phyloP scores from a whole-genome alignment of 148 eudicot genomes.

The Diospyros kaki region DNA sequence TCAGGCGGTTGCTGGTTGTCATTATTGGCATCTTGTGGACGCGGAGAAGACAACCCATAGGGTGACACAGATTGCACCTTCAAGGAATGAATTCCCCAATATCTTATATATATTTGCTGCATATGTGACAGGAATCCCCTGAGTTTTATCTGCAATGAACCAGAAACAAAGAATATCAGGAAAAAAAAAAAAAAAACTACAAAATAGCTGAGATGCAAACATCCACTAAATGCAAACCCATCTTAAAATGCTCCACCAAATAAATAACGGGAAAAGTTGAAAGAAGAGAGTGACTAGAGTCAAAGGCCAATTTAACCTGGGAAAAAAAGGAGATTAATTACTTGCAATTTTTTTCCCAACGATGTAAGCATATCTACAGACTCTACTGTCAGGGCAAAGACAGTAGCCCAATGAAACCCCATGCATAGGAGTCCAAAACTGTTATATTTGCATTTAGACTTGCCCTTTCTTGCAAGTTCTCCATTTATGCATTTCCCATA shows the following conservation, averaged over 20 bases:
- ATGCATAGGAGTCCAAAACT: too few relatives aligned
- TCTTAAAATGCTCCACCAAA: background rate
- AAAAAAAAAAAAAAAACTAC: conserved; percentile 11
- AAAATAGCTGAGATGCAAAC: background rate
- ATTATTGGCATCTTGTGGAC: conserved; percentile 52
- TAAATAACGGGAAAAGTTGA: background rate
- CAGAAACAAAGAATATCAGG: conserved; percentile 14
- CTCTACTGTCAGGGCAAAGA: too few relatives aligned
- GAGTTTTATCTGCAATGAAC: conserved; percentile 42
- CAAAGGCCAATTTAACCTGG: too few relatives aligned
- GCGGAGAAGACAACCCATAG: conserved; percentile 65
- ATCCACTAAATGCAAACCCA: too few relatives aligned
- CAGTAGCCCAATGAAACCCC: too few relatives aligned
- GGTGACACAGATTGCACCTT: conserved; percentile 56
- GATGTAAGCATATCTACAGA: too few relatives aligned
- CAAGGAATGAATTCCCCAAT: conserved; percentile 76
- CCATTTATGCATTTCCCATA: background rate
- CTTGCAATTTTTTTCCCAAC: background rate
- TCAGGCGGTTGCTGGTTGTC: conserved; percentile 68
- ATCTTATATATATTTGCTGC: conserved; percentile 54
- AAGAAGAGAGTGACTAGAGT: background rate
- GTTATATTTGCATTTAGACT: too few relatives aligned
- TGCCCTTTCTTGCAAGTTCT: background rate
- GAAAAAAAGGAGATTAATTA: background rate
- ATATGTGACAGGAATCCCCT: conserved; percentile 47